Evolutionary conservation across 2,329 filamentous ascomycete species (phyloP).

Genomic region (Fusarium sterilihyphosum): DNA sequence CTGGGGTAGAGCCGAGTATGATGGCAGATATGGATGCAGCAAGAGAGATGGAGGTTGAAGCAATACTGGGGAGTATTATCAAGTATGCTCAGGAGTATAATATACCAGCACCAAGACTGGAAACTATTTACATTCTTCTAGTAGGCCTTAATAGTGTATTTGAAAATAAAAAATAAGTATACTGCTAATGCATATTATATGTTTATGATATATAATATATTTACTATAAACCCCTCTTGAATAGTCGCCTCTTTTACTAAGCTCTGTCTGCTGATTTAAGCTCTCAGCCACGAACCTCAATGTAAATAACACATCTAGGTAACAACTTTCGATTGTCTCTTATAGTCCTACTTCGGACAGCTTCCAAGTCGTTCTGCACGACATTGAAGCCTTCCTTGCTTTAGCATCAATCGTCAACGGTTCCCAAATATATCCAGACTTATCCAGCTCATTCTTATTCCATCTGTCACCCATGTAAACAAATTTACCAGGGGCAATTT

Average conservation of each 20-base stretch:
- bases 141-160: neutral
- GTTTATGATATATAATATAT: too few species aligned
- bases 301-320: too few species aligned
- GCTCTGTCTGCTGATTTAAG: too few species aligned
- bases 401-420: neutral
- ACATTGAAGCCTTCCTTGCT: neutral
- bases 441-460: neutral
- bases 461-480: neutral
- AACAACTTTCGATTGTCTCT: too few species aligned
- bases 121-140: neutral
- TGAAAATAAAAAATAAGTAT: too few species aligned
- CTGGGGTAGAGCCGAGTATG: neutral
- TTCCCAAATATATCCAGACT: neutral
- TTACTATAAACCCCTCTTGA: too few species aligned
- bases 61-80: neutral
- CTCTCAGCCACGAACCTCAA: too few species aligned
- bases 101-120: neutral
- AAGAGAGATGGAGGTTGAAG: neutral
- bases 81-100: neutral
- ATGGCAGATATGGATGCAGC: neutral
- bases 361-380: neutral
- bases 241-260: too few species aligned
- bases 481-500: rapidly evolving
- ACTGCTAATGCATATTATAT: too few species aligned
- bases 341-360: neutral